Conservation (phyloP, 2,329 filamentous ascomycete species). For the Aureobasidium melanogenum region DNA sequence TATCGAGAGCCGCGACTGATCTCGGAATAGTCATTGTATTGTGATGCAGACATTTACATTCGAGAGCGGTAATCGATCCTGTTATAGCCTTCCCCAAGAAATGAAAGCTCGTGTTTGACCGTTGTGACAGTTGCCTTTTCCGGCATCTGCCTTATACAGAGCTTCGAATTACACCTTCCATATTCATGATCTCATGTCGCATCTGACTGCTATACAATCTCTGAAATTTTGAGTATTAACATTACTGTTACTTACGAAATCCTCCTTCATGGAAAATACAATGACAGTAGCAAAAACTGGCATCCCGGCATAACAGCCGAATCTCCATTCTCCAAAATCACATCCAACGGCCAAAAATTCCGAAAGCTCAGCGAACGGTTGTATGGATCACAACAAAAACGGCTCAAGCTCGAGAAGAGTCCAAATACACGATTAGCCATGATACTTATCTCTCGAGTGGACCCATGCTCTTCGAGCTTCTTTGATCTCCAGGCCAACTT, state of each 20-base stretch:
- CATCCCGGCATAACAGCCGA: background rate
- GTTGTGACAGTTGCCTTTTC: background rate
- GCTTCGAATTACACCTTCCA: no score
- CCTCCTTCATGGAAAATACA: no score
- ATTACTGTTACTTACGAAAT: no score
- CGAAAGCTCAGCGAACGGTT: background rate
- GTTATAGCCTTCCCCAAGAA: background rate
- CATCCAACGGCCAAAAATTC: background rate
- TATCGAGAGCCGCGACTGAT: no score
- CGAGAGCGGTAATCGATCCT: background rate
- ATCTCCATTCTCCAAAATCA: background rate
- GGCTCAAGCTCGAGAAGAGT: background rate
- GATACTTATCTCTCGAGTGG: background rate
- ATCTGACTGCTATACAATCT: background rate
- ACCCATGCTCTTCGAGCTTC: background rate
- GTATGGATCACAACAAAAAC: background rate
- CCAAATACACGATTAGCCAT: background rate
- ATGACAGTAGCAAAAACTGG: no score
- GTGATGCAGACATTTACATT: background rate
- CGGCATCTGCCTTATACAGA: background rate
- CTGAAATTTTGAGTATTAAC: no score
- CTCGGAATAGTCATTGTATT: background rate
- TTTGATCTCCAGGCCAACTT: no score
- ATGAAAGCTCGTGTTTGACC: background rate
- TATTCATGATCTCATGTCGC: no score